phyloP scores from a whole-genome alignment of 2,329 filamentous ascomycete species.

The Neurospora sp. region DNA sequence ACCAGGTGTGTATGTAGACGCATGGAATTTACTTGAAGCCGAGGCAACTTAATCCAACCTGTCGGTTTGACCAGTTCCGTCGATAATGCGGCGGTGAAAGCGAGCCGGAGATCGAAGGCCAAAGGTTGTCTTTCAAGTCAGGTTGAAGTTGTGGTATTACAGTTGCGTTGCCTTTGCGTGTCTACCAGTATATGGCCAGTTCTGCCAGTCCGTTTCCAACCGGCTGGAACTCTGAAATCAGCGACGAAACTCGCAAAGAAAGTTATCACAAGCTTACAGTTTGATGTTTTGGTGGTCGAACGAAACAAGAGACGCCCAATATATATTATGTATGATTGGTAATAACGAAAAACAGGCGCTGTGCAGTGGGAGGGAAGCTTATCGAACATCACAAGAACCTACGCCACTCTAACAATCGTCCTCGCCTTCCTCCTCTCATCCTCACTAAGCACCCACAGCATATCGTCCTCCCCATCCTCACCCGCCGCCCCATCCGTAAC shows the following conservation, averaged over 20 bases:
- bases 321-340: not conserved
- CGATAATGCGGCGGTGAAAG: not conserved
- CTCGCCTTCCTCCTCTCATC: slow-evolving; percentile 69
- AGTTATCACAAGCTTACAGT: not conserved
- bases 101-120: not conserved
- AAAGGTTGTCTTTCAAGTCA: too few species aligned
- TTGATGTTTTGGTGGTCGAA: not conserved
- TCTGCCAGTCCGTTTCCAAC: not conserved
- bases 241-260: not conserved
- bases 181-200: too few species aligned
- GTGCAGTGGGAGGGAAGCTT: not conserved
- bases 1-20: not conserved
- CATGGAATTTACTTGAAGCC: not conserved
- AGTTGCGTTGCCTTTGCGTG: too few species aligned
- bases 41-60: not conserved
- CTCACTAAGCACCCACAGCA: slow-evolving; percentile 60
- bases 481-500: slow-evolving; percentile 35
- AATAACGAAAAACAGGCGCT: not conserved
- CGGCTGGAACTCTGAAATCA: not conserved
- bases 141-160: too few species aligned
- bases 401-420: slow-evolving; percentile 44
- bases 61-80: not conserved
- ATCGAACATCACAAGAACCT: not conserved
- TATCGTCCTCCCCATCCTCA: slow-evolving; percentile 48
- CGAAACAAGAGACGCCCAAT: not conserved